Percentiles rank a stretch among this genome's conserved stretches.
These are phyloP conservation scores for Phymatotrichopsis omnivora DNA, from an alignment of 2,329 filamentous ascomycete species.

Conservation along the genomic window DNA sequence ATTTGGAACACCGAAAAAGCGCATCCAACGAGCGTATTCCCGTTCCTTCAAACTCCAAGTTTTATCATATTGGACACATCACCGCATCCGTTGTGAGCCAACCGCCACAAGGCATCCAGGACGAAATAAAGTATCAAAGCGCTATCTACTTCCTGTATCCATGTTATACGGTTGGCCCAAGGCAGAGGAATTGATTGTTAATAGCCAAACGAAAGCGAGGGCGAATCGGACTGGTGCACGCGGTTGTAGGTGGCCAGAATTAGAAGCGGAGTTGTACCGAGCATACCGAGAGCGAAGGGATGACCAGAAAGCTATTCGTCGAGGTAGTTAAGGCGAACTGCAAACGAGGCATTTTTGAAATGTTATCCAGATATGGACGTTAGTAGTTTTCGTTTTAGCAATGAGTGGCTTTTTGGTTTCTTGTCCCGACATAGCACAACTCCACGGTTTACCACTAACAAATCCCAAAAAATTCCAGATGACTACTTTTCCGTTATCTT, in stretches of 20 bases:
- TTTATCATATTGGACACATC: neutral
- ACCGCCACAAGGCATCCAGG: neutral
- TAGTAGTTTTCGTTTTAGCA: neutral
- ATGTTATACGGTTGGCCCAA: neutral
- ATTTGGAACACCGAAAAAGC: neutral
- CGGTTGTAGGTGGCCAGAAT: neutral
- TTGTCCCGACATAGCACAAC: neutral
- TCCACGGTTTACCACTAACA: neutral
- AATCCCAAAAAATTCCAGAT: neutral
- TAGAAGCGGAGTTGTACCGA: neutral
- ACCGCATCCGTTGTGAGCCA: neutral
- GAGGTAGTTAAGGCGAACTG: neutral
- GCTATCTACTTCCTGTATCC: neutral
- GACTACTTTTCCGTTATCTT: neutral
- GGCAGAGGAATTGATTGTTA: neutral
- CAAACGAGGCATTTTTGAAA: neutral
- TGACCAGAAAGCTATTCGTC: neutral
- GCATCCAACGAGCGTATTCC: neutral
- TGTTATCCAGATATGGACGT: neutral
- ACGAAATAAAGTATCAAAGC: neutral
- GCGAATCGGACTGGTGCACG: neutral
- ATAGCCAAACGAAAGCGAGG: neutral
- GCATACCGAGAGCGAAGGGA: neutral
- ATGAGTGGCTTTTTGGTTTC: slow-evolving; percentile 1
- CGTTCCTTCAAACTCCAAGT: neutral